Conservation (phyloP, 2,329 filamentous ascomycete species). For the Penicillium olsonii region DNA sequence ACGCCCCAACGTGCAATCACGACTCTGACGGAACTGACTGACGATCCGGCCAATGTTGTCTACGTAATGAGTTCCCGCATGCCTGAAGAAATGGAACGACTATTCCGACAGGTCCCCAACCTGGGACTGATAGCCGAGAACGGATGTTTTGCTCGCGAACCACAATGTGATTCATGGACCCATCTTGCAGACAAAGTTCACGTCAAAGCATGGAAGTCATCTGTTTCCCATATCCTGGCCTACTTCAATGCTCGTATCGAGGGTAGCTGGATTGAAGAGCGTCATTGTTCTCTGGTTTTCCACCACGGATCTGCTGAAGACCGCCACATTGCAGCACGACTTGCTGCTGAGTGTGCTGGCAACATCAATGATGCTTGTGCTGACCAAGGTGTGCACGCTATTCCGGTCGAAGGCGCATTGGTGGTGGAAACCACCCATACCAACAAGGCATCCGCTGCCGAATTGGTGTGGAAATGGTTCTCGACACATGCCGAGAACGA, state of each 20-base stretch:
- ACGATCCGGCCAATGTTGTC: conserved; percentile 78
- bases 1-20: conserved; percentile 85
- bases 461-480: conserved; percentile 67
- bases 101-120: conserved; percentile 80
- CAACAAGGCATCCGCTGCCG: conserved; percentile 83
- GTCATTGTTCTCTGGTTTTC: conserved; percentile 89
- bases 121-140: conserved; percentile 93
- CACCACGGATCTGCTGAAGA: conserved; percentile 85
- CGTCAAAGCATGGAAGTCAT: conserved; percentile 77
- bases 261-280: conserved; percentile 82
- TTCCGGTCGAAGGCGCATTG: conserved; percentile 76
- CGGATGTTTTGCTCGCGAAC: conserved; percentile 82
- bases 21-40: conserved; percentile 75
- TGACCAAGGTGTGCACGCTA: conserved; percentile 77
- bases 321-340: conserved; percentile 70
- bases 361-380: conserved; percentile 95
- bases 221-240: conserved; percentile 76
- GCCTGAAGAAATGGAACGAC: conserved; percentile 81
- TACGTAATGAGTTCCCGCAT: conserved; percentile 92
- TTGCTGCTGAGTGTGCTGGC: conserved; percentile 85
- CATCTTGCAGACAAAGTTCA: conserved; percentile 72
- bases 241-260: conserved; percentile 92
- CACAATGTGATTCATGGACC: conserved; percentile 69
- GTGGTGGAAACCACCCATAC: conserved; percentile 83
- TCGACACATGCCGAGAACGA: conserved; percentile 57